phyloP scores from a whole-genome alignment of 225 moss, liverwort and hornwort genomes.

The Ulota crispa region DNA sequence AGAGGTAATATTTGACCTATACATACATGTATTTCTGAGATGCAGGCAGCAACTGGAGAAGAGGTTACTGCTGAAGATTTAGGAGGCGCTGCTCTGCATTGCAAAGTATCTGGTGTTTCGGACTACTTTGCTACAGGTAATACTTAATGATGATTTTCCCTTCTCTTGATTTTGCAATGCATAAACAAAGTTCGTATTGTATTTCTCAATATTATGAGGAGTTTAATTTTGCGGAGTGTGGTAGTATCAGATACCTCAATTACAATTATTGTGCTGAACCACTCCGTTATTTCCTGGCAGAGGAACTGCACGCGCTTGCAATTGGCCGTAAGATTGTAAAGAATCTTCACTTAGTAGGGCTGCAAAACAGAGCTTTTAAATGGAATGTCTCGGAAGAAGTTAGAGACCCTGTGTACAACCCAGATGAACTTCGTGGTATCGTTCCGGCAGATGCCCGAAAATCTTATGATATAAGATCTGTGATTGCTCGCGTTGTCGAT shows the following conservation, averaged over 20 bases:
- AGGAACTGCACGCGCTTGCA: conserved; percentile 93
- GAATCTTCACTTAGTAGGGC: conserved; percentile 85
- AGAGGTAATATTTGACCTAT: neutral
- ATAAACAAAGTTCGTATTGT: conserved; percentile 12
- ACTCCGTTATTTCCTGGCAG: conserved; percentile 41
- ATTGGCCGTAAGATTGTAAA: conserved; percentile 82
- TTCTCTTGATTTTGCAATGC: conserved; percentile 3
- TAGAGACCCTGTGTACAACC: conserved; percentile 64
- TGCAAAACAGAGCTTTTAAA: conserved; percentile 36
- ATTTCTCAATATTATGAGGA: neutral
- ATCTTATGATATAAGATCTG: conserved; percentile 79
- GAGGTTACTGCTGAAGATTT: conserved; percentile 90
- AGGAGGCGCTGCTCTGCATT: conserved; percentile 91
- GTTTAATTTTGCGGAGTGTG: conserved; percentile 13
- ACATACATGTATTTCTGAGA: conserved; percentile 12
- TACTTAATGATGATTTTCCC: neutral
- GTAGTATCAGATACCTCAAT: conserved; percentile 16
- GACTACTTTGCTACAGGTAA: conserved; percentile 91
- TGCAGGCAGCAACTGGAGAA: conserved; percentile 99
- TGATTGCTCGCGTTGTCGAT: conserved; percentile 90
- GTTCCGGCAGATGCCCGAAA: conserved; percentile 77
- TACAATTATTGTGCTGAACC: conserved; percentile 1
- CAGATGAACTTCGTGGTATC: conserved; percentile 81
- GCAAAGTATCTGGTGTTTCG: conserved; percentile 88
- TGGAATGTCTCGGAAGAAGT: conserved; percentile 25